Evolutionary conservation across 495 filamentous ascomycete genomes (phyloP).

Genomic region (Neurospora sp.): DNA sequence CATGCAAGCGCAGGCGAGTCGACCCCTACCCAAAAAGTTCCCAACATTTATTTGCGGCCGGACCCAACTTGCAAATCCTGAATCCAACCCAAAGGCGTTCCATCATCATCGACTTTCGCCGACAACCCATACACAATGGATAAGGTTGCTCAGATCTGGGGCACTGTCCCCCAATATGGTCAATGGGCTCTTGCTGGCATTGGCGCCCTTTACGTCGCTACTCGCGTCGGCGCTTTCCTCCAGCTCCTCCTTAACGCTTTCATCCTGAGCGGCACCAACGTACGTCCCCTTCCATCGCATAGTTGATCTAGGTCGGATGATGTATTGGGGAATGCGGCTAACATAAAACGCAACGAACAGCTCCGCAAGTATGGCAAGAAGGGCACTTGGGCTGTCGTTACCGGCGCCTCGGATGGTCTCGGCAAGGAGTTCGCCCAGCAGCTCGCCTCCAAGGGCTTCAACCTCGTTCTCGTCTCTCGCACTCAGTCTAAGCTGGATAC

Average conservation of each 20-base stretch:
- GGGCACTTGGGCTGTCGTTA: conserved; percentile 90
- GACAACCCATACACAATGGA: conserved; percentile 20
- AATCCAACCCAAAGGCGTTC: background rate
- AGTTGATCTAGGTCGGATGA: background rate
- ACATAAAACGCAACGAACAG: conserved; percentile 41
- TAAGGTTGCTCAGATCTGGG: conserved; percentile 23
- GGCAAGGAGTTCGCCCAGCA: conserved; percentile 94
- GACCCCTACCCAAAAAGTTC: background rate
- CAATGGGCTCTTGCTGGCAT: conserved; percentile 36
- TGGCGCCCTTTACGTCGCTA: conserved; percentile 49
- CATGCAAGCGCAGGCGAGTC: background rate
- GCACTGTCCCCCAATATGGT: conserved; percentile 23
- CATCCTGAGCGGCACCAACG: conserved; percentile 53
- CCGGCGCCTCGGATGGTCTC: conserved; percentile 91
- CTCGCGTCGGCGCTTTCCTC: conserved; percentile 49
- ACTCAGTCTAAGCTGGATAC: conserved; percentile 78
- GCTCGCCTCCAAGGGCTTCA: conserved; percentile 85
- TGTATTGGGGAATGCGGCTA: background rate
- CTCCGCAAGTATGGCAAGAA: conserved; percentile 83
- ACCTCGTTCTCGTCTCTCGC: conserved; percentile 85
- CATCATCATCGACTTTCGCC: background rate
- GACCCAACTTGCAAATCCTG: background rate
- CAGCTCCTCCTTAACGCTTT: conserved; percentile 65
- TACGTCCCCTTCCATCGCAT: conserved; percentile 19
- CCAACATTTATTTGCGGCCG: background rate